phyloP scores from a whole-genome alignment of 1,139 yeast species.

The Geotrichum restrictum region DNA sequence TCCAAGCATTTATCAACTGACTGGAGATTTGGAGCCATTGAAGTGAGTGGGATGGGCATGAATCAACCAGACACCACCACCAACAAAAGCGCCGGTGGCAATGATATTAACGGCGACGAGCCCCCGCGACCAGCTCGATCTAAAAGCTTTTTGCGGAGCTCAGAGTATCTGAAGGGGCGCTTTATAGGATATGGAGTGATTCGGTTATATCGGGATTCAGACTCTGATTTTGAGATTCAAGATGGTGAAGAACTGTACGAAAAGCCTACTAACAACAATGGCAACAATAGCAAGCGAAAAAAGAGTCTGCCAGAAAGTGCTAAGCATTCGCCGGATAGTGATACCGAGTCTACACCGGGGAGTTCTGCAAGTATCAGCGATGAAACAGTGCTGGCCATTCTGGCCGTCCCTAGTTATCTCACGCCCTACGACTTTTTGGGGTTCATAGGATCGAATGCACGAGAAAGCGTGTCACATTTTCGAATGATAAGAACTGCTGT shows the following conservation, averaged over 20 bases:
- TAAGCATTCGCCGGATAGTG: neutral
- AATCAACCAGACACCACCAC: constrained; percentile 4
- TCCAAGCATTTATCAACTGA: constrained; percentile 25
- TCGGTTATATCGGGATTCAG: constrained; percentile 57
- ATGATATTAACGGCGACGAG: neutral
- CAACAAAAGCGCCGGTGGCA: neutral
- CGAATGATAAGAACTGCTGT: constrained; percentile 65
- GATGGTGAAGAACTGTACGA: constrained; percentile 21
- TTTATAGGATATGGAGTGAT: constrained; percentile 72
- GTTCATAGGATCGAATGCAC: constrained; percentile 61
- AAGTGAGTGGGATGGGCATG: constrained; percentile 38
- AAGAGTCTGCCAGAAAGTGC: too few species aligned
- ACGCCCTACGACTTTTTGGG: constrained; percentile 81
- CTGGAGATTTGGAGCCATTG: constrained; percentile 33
- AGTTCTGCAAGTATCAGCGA: neutral
- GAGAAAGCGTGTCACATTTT: constrained; percentile 63
- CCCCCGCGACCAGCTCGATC: neutral
- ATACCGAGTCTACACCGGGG: neutral
- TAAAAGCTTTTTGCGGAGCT: constrained; percentile 22
- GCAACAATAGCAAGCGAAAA: constrained; percentile 10
- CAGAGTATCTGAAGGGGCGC: constrained; percentile 54
- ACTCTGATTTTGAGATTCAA: constrained; percentile 23
- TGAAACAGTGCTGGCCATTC: constrained; percentile 55
- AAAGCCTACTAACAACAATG: constrained; percentile 2
- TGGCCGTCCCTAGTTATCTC: constrained; percentile 84